phyloP scores from a whole-genome alignment of 129 eudicot species.

The Flaveria linearis region DNA sequence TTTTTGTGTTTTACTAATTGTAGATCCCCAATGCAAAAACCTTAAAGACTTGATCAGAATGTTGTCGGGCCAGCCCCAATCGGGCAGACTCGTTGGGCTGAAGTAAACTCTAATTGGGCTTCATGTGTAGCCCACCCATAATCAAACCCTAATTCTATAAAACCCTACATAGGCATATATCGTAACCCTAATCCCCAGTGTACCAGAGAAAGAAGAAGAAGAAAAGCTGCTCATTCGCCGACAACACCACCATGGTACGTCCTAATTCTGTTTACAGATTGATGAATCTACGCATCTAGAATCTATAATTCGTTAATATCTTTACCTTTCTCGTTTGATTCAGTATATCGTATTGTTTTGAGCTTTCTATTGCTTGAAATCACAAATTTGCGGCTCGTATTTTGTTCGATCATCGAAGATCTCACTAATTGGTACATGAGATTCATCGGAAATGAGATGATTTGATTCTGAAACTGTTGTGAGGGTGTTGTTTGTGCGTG shows the following conservation, averaged over 20 bases:
- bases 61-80: background rate
- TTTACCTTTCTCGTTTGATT: background rate
- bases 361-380: background rate
- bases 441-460: too few relatives aligned
- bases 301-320: background rate
- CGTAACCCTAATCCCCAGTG: background rate
- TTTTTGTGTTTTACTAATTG: too few relatives aligned
- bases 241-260: background rate
- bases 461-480: too few relatives aligned
- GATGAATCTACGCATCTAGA: background rate
- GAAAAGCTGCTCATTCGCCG: background rate
- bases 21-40: too few relatives aligned
- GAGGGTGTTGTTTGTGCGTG: too few relatives aligned
- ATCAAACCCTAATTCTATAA: conserved; percentile 9
- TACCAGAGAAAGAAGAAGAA: background rate
- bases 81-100: background rate
- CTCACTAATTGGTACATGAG: background rate
- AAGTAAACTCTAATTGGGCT: background rate
- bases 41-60: too few relatives aligned
- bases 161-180: background rate
- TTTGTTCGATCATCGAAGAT: background rate
- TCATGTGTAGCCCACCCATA: background rate
- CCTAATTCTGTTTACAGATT: background rate
- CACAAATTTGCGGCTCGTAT: background rate
- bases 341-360: background rate